A percentile compares a stretch with the other conserved stretches of the same genome.
These are phyloP conservation scores for Argentina anserina DNA, from an alignment of 306 rosid genomes.

Conservation along the genomic window DNA sequence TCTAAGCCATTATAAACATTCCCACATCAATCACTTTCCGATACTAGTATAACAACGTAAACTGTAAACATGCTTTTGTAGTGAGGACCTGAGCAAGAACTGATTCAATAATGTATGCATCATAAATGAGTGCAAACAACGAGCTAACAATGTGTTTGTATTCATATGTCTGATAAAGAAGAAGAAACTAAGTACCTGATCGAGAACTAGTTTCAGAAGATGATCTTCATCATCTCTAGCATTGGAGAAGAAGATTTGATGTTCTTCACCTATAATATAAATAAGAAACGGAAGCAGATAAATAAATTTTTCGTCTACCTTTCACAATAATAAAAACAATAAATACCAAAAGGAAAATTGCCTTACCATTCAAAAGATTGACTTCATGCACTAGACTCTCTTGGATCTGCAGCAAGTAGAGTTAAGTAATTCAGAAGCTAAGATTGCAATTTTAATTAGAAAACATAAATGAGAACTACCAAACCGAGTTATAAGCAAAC, in stretches of 20 bases:
- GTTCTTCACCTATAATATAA: slow-evolving; percentile 79
- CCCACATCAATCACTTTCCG: too few relatives aligned
- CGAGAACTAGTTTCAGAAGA: slow-evolving; percentile 84
- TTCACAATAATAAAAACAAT: too few relatives aligned
- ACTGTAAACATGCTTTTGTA: not conserved
- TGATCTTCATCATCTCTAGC: slow-evolving; percentile 82
- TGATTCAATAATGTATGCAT: not conserved
- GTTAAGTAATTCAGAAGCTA: slow-evolving; percentile 24
- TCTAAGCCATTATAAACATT: too few relatives aligned
- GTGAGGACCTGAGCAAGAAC: not conserved
- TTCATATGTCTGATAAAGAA: not conserved
- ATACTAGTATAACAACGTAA: not conserved
- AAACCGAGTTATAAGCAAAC: too few relatives aligned
- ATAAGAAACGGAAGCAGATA: slow-evolving; percentile 17
- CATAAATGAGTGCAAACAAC: not conserved
- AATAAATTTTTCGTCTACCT: not conserved
- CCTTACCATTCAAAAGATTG: slow-evolving; percentile 13
- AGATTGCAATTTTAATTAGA: not conserved
- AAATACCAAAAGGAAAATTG: not conserved
- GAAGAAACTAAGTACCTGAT: slow-evolving; percentile 57
- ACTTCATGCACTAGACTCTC: slow-evolving; percentile 61
- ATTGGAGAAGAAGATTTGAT: slow-evolving; percentile 67
- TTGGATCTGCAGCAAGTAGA: slow-evolving; percentile 51
- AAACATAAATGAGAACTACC: not conserved
- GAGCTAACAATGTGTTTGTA: not conserved